Conservation (phyloP, 805 yeast genomes). For the Wickerhamiella domercqiae region DNA sequence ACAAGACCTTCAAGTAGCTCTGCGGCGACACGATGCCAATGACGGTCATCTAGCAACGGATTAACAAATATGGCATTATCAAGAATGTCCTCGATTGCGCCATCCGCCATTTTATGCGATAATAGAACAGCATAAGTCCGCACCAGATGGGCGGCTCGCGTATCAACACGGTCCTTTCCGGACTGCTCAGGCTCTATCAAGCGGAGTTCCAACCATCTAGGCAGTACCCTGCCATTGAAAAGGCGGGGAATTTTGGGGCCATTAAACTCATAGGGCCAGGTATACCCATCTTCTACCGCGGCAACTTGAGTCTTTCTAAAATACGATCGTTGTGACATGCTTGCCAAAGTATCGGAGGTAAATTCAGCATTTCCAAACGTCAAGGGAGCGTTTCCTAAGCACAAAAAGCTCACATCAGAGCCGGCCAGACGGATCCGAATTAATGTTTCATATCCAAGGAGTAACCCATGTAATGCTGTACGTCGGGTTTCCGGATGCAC, state of each 20-base stretch:
- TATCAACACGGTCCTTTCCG: slow-evolving; percentile 52
- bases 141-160: slow-evolving; percentile 45
- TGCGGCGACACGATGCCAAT: slow-evolving; percentile 57
- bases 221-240: too few species aligned
- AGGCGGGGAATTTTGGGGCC: too few species aligned
- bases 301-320: too few species aligned
- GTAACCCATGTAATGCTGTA: background rate
- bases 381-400: too few species aligned
- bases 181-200: slow-evolving; percentile 20
- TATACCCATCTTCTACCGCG: too few species aligned
- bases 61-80: slow-evolving; percentile 30
- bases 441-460: background rate
- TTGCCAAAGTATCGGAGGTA: too few species aligned
- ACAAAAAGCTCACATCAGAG: too few species aligned
- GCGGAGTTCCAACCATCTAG: background rate
- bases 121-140: slow-evolving; percentile 35
- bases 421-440: background rate
- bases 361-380: too few species aligned
- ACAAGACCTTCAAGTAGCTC: slow-evolving; percentile 31
- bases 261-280: too few species aligned
- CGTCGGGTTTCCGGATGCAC: slow-evolving; percentile 1
- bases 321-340: too few species aligned
- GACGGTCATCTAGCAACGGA: slow-evolving; percentile 52
- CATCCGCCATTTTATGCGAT: slow-evolving; percentile 29
- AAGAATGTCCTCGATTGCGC: slow-evolving; percentile 39